Conservation (phyloP, 768 basidiomycete species). For the Macrolepiota albuminosa region DNA sequence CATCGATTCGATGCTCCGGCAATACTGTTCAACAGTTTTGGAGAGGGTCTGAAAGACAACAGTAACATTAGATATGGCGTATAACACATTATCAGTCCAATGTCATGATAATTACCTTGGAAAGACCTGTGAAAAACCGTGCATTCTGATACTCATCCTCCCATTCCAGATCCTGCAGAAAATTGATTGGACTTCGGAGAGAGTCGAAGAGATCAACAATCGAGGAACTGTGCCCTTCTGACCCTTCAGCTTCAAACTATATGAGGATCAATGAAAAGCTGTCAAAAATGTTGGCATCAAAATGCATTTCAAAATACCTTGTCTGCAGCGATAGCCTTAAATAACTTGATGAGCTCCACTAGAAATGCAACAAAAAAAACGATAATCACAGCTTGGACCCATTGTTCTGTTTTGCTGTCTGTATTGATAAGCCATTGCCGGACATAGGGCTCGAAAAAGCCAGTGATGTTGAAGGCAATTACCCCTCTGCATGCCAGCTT, state of each 20-base stretch:
- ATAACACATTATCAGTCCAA: neutral
- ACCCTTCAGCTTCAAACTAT: constrained; percentile 74
- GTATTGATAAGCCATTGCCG: constrained; percentile 86
- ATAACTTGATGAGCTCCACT: constrained; percentile 1
- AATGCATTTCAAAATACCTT: constrained; percentile 30
- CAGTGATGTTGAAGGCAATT: constrained; percentile 62
- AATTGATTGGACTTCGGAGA: constrained; percentile 82
- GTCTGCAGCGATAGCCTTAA: constrained; percentile 67
- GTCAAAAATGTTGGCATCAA: neutral
- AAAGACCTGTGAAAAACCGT: constrained; percentile 81
- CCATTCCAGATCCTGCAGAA: constrained; percentile 90
- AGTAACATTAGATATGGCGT: neutral
- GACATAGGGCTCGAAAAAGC: constrained; percentile 86
- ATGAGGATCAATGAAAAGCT: neutral
- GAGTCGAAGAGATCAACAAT: constrained; percentile 96
- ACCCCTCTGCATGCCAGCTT: constrained; percentile 35
- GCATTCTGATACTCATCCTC: constrained; percentile 86
- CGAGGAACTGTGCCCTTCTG: constrained; percentile 90
- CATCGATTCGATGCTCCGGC: constrained; percentile 76
- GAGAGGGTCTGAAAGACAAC: constrained; percentile 65
- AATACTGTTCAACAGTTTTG: constrained; percentile 90
- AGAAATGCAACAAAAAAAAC: constrained; percentile 12
- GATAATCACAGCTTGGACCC: constrained; percentile 83
- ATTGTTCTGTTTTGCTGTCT: constrained; percentile 84
- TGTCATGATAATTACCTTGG: constrained; percentile 55